Conservation (phyloP, 176 grass and related monocot genomes). For the Secale cereale region DNA sequence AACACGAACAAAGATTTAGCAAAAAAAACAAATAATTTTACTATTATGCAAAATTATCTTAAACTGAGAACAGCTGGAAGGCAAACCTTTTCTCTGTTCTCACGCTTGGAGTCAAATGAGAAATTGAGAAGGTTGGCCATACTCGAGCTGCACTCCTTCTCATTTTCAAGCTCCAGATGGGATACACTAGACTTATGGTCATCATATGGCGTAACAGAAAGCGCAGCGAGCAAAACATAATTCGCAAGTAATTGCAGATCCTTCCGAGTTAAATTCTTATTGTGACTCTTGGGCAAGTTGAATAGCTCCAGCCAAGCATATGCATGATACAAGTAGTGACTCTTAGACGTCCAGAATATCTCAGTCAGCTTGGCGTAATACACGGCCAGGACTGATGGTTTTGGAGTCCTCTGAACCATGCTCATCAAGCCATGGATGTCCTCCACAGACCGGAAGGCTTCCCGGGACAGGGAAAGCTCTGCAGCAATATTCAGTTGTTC, state of each 20-base stretch:
- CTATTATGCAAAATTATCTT: neutral
- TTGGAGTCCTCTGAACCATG: constrained; percentile 85
- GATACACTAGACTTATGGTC: constrained; percentile 58
- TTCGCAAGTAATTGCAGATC: constrained; percentile 91
- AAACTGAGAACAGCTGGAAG: neutral
- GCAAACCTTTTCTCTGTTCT: constrained; percentile 79
- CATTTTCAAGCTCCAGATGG: constrained; percentile 86
- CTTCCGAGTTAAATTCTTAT: constrained; percentile 89
- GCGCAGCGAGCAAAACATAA: constrained; percentile 80
- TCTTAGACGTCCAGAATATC: constrained; percentile 93
- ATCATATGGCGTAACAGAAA: constrained; percentile 83
- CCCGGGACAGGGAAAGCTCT: constrained; percentile 90
- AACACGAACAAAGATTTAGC: neutral
- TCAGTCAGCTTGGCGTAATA: constrained; percentile 93
- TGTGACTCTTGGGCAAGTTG: constrained; percentile 83
- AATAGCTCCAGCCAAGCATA: constrained; percentile 98
- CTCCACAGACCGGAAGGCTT: constrained; percentile 93
- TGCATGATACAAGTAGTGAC: constrained; percentile 71
- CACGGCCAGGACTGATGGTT: constrained; percentile 80
- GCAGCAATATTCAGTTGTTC: constrained; percentile 92
- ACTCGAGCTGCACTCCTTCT: constrained; percentile 70
- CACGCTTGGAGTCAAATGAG: constrained; percentile 78
- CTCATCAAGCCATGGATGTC: constrained; percentile 94
- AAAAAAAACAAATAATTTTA: neutral
- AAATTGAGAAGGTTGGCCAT: constrained; percentile 87